Conservation (phyloP, 148 eudicot genomes). For the Selenicereus undatus region DNA sequence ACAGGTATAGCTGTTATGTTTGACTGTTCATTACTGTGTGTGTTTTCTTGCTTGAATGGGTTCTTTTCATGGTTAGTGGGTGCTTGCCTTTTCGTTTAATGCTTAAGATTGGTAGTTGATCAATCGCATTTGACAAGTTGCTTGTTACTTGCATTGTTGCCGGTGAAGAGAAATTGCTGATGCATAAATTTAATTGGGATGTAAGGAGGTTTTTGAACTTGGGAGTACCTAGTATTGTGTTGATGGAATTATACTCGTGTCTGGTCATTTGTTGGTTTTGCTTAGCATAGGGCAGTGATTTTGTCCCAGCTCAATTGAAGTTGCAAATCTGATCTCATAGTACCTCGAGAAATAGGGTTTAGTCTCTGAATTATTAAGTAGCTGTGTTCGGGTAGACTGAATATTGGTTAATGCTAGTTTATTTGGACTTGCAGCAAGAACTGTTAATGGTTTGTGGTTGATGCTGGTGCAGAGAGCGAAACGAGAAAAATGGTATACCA, state of each 20-base stretch:
- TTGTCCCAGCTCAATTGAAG: not conserved
- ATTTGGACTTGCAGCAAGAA: not conserved
- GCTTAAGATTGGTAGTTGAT: not conserved
- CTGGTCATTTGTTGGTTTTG: not conserved
- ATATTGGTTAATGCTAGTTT: not conserved
- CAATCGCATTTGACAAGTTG: not conserved
- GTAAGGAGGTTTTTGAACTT: not conserved
- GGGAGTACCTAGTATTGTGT: not conserved
- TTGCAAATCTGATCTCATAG: not conserved
- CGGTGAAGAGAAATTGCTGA: not conserved
- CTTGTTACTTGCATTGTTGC: not conserved
- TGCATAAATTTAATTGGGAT: not conserved
- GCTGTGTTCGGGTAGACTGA: not conserved
- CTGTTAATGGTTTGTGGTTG: not conserved
- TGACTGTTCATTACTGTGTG: not conserved
- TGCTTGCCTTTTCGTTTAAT: not conserved
- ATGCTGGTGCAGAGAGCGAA: not conserved
- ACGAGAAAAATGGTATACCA: not conserved
- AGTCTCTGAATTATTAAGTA: not conserved
- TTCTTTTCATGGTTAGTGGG: not conserved
- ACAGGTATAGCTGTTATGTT: constrained; percentile 49
- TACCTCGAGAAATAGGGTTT: not conserved
- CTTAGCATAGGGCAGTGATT: not conserved
- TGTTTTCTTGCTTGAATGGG: not conserved
- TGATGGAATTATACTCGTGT: not conserved